These are phyloP conservation scores for Orbilia brochopaga DNA, from an alignment of 2,329 filamentous ascomycete genomes.

Conservation along the genomic window DNA sequence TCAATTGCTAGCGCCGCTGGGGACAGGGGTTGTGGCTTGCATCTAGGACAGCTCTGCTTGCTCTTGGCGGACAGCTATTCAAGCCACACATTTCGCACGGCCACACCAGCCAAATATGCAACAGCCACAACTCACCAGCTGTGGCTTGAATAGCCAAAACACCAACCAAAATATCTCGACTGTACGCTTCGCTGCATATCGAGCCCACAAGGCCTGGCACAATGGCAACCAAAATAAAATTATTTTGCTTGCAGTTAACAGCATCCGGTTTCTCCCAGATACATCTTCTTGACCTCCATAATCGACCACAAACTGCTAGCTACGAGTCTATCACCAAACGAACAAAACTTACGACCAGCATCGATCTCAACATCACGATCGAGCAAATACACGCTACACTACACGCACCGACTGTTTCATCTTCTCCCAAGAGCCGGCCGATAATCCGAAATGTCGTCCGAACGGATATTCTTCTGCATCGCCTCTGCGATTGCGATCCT, in stretches of 20 bases:
- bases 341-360: neutral
- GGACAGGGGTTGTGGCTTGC: neutral
- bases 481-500: conserved; percentile 58
- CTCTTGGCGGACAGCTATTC: conserved; percentile 4
- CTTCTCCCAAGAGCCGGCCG: neutral
- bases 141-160: conserved; percentile 48
- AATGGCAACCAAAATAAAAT: neutral
- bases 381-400: neutral
- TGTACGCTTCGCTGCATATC: neutral
- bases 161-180: conserved; percentile 17
- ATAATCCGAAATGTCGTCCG: conserved; percentile 17
- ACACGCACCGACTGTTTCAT: neutral
- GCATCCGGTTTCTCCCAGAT: neutral
- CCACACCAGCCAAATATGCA: conserved; percentile 9
- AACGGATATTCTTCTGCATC: conserved; percentile 44
- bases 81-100: conserved; percentile 25
- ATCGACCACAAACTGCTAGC: too few relatives aligned
- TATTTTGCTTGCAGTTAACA: neutral
- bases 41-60: neutral
- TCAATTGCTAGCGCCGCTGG: neutral
- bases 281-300: neutral
- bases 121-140: conserved; percentile 14
- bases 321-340: neutral
- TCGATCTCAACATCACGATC: neutral
- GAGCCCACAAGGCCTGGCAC: neutral